These are phyloP conservation scores for Venturia effusa DNA, from an alignment of 2,329 filamentous ascomycete genomes.

Conservation along the genomic window DNA sequence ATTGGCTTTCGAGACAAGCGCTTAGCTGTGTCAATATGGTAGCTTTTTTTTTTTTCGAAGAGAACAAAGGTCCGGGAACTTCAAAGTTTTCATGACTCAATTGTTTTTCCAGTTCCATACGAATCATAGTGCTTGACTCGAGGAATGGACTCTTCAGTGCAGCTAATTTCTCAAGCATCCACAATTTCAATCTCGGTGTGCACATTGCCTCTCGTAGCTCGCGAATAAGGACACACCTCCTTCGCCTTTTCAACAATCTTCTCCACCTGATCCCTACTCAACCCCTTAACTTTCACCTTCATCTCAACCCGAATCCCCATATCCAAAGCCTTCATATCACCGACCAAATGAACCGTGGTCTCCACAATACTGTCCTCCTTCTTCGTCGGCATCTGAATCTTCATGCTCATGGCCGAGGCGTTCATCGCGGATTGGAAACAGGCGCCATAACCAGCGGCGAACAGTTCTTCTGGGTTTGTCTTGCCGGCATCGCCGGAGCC, in stretches of 20 bases:
- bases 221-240: conserved; percentile 25
- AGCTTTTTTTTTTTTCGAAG: too few species aligned
- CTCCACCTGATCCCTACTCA: conserved; percentile 23
- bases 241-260: conserved; percentile 26
- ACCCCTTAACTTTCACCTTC: conserved; percentile 27
- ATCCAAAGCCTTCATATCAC: conserved; percentile 34
- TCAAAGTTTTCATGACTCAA: too few species aligned
- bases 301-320: conserved; percentile 35
- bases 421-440: conserved; percentile 40
- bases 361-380: conserved; percentile 30
- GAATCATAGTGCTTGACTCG: too few species aligned
- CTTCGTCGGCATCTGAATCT: conserved; percentile 30
- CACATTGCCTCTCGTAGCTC: conserved; percentile 26
- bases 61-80: too few species aligned
- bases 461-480: conserved; percentile 37
- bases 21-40: too few species aligned
- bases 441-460: conserved; percentile 37
- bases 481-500: conserved; percentile 30
- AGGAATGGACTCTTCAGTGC: too few species aligned
- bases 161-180: not conserved
- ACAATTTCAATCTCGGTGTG: conserved; percentile 13
- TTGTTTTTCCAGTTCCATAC: too few species aligned
- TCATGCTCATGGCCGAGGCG: conserved; percentile 28
- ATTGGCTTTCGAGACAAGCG: too few species aligned
- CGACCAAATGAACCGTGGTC: conserved; percentile 34